Evolutionary conservation across 306 rosid genomes (phyloP).

Genomic region (Vachellia collinsii): DNA sequence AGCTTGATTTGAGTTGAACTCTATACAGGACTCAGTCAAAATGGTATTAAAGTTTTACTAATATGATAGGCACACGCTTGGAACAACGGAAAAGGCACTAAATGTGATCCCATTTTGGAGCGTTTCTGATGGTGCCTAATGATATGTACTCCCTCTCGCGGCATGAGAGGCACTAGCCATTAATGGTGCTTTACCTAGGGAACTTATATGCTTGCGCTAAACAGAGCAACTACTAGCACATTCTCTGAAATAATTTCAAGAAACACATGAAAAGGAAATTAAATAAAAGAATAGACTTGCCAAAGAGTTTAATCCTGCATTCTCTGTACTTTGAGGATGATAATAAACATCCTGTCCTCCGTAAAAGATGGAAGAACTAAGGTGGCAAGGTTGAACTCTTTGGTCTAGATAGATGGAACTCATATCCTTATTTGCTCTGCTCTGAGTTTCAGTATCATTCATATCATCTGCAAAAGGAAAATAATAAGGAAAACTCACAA

Average conservation of each 20-base stretch:
- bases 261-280: background rate
- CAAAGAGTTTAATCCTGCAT: constrained; percentile 43
- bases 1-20: constrained; percentile 6
- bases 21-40: background rate
- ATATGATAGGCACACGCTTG: background rate
- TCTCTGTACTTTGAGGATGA: constrained; percentile 55
- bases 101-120: background rate
- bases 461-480: constrained; percentile 46
- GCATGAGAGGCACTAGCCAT: background rate
- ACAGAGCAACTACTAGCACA: background rate
- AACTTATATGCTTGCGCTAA: background rate
- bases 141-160: background rate
- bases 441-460: constrained; percentile 51
- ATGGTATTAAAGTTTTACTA: background rate
- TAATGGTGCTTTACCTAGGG: background rate
- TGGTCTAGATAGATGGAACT: constrained; percentile 70
- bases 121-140: background rate
- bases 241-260: background rate
- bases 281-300: constrained; percentile 41
- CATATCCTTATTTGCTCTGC: constrained; percentile 45
- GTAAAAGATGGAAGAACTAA: constrained; percentile 90
- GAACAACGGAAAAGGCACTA: background rate
- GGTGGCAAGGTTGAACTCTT: constrained; percentile 79
- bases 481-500: background rate
- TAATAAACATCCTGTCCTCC: constrained; percentile 86